Evolutionary conservation across 164 flowering plant species (phyloP), one percentile per base, ranked within the genome.

Genomic region (Piper longum): DNA sequence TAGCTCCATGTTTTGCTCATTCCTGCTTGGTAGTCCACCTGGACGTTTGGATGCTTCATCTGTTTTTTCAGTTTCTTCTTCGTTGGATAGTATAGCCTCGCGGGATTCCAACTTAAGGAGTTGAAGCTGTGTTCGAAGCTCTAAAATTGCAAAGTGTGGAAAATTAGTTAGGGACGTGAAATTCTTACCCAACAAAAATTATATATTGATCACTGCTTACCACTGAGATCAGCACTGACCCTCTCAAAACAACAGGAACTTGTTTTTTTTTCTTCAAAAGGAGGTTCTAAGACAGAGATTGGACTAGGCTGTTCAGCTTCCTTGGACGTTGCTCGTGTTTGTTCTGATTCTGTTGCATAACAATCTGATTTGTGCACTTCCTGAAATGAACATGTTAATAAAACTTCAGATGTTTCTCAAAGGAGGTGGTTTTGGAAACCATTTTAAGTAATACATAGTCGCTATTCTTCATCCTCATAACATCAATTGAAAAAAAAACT

Each of bases 261-360:
- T 12, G 88, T 77, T 6, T 65, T 19, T 61, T 93, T 91, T 65
- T 83, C 96, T 41, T 60, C 59, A 69, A 82, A 87, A 64, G 89
- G 73, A 68, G 80, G 77, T 72, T 85, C 89, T 54, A 93, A 70
- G 66, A 86, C 82, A 54, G 97, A 93, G 72, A 84, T 76, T 18
- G 96, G 92, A 72, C 92, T 93, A 12, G 89, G 91, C 64, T 85
- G 89, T 56, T 81, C 91, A 60, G 80, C 79, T 56, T 84, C 95
- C 72, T 86, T 85, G 41, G 78, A 76, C 69, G 80, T 79, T 69
- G 67, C 77, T 40, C 79, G 73, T 72, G 92, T 26, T 26, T 26
- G 76, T 70, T 81, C 84, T 42, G 73, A 58, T 65, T 83, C 83
- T 68, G 74, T 56, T 55, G 60, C 75, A 57, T 75, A 48, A 48